phyloP scores from a whole-genome alignment of 116 monocot species.

The Cymodocea nodosa region DNA sequence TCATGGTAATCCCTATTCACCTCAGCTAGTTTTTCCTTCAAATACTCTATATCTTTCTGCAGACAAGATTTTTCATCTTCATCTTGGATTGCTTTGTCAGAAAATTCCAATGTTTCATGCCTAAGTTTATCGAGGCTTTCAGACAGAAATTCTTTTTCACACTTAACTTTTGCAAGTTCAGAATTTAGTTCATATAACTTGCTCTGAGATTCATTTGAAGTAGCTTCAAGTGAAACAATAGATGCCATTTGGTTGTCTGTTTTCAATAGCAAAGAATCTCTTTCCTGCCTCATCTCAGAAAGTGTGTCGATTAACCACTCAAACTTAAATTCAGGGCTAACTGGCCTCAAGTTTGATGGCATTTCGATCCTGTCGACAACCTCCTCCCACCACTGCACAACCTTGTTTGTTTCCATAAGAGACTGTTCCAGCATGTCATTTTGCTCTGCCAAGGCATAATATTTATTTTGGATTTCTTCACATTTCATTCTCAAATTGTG shows the following conservation, averaged over 20 bases:
- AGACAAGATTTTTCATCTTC: constrained; percentile 51
- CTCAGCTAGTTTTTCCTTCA: constrained; percentile 41
- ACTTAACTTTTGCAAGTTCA: constrained; percentile 39
- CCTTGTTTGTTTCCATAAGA: constrained; percentile 65
- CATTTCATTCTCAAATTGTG: constrained; percentile 58
- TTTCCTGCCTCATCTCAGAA: constrained; percentile 44
- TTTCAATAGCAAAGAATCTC: constrained; percentile 58
- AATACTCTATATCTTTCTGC: constrained; percentile 37
- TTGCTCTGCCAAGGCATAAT: constrained; percentile 85
- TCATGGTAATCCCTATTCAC: constrained; percentile 16
- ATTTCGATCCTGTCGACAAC: constrained; percentile 52
- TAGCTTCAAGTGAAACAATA: constrained; percentile 53
- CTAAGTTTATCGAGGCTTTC: constrained; percentile 58
- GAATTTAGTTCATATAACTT: constrained; percentile 47
- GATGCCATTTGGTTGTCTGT: constrained; percentile 58
- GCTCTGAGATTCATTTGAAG: constrained; percentile 22
- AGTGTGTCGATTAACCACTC: constrained; percentile 56
- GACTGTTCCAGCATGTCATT: constrained; percentile 94
- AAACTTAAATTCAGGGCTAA: constrained; percentile 56
- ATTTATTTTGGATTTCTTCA: constrained; percentile 61
- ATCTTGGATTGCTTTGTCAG: constrained; percentile 46
- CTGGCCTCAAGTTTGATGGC: constrained; percentile 46
- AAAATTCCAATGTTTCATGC: constrained; percentile 40
- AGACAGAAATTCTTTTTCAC: constrained; percentile 57
- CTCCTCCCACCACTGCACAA: constrained; percentile 84